Conservation (phyloP, 306 rosid genomes). For the Rosa lucieae region DNA sequence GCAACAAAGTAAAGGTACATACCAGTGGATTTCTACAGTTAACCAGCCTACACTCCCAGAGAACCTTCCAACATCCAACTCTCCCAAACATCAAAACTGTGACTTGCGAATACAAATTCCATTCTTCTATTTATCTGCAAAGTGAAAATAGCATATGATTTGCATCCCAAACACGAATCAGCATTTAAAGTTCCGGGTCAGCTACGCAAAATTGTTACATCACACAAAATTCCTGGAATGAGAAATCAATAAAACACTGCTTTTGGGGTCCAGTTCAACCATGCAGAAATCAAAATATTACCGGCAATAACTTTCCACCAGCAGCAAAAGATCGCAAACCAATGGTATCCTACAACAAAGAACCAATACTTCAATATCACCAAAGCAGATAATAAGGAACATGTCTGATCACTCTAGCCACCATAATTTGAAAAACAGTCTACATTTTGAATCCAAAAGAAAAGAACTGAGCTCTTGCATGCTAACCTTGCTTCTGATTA, state of each 20-base stretch:
- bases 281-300: conserved; percentile 19
- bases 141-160: conserved; percentile 11
- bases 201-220: background rate
- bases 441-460: conserved; percentile 6
- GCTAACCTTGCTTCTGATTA: conserved; percentile 83
- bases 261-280: background rate
- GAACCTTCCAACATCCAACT: conserved; percentile 88
- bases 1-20: conserved; percentile 34
- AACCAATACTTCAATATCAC: no score
- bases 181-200: conserved; percentile 16
- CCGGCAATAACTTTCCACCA: conserved; percentile 71
- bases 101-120: conserved; percentile 97
- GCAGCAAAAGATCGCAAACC: no score
- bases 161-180: conserved; percentile 22
- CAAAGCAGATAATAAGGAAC: background rate
- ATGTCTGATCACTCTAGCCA: conserved; percentile 14
- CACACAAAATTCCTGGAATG: conserved; percentile 6
- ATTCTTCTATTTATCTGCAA: conserved; percentile 88
- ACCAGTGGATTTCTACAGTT: conserved; percentile 86
- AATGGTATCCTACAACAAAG: no score
- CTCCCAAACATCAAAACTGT: conserved; percentile 99
- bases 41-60: conserved; percentile 82
- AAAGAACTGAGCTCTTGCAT: conserved; percentile 17
- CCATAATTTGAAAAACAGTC: conserved; percentile 20
- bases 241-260: background rate